Percentiles rank a stretch among this genome's conserved stretches.
phyloP scores from a whole-genome alignment of 495 filamentous ascomycete species.

The Apiosordaria backusii region DNA sequence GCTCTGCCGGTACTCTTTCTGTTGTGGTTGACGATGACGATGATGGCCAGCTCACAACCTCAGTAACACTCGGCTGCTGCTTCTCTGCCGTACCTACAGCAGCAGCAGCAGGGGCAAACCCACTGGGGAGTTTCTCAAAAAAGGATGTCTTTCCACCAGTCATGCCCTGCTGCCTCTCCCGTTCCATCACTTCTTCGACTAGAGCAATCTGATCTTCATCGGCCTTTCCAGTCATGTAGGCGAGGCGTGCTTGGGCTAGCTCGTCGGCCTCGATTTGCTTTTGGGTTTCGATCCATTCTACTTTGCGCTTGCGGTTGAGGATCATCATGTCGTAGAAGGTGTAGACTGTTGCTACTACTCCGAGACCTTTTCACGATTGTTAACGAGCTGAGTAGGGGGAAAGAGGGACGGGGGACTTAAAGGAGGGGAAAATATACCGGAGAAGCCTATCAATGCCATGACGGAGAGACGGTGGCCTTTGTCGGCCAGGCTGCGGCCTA shows the following conservation, averaged over 20 bases:
- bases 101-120: slow-evolving; percentile 25
- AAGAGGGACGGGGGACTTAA: background rate
- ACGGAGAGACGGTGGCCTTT: slow-evolving; percentile 76
- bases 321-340: slow-evolving; percentile 81
- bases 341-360: slow-evolving; percentile 70
- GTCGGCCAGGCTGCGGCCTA: slow-evolving; percentile 73
- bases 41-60: slow-evolving; percentile 13
- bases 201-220: slow-evolving; percentile 53
- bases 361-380: slow-evolving; percentile 54
- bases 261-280: slow-evolving; percentile 52
- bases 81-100: background rate
- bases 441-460: slow-evolving; percentile 69
- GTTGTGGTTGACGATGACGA: background rate
- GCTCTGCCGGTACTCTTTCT: background rate
- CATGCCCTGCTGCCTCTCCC: slow-evolving; percentile 20
- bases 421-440: slow-evolving; percentile 54
- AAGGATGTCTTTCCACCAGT: slow-evolving; percentile 24
- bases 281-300: slow-evolving; percentile 64
- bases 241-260: slow-evolving; percentile 53
- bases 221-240: slow-evolving; percentile 59
- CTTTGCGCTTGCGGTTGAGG: slow-evolving; percentile 70
- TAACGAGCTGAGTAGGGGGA: background rate
- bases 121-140: slow-evolving; percentile 33
- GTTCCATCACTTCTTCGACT: slow-evolving; percentile 43
- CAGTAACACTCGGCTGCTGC: slow-evolving; percentile 6